Evolutionary conservation across 129 eudicot genomes (phyloP), one percentile per base, ranked within the genome.

Genomic region (Helichrysum umbraculigerum): DNA sequence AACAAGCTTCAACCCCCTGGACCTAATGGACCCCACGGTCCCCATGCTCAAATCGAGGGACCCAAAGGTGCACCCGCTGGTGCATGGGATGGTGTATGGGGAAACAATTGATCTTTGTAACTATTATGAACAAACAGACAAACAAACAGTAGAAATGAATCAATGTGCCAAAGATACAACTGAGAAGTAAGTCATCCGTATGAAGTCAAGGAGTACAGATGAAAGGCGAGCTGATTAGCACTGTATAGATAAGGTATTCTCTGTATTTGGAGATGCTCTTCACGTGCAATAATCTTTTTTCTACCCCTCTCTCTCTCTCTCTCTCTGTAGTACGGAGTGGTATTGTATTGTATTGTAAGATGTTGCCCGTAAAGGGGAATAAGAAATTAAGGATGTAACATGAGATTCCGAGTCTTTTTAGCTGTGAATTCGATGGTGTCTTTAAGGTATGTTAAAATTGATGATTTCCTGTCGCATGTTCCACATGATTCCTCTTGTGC

Each of bases 61-160:
- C 96, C 93, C 3, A 94, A 94, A 83, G 90, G 84, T 76, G 93
- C 90, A 33, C 89, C 96, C 1, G 76, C 86, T 77, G 96, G 96
- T 77, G 85, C 72, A 7, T 94, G 97, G 97, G 97, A 94, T 41
- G 86, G 85, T 30, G 96, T 93, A 8, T 93, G 98, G 98, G 98
- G 92, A 62, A 78, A 78, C 74, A 77, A 85, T 60, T 70, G 72
- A 72, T 67, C 60, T 52, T n/a, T 16, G 28, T 44, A 52, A 68
- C 37, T 51, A 28, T n/a, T 34, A 28, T 16, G 11, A 33, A 19
- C 73, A 73, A 73, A 50, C 20, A 58, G 21, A 44, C 76, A 71
- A 79, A 56, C 72, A 65, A 56, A 66, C 16, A 10, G 73, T 67
- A 67, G 71, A 57, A 73, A 39, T 50, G 74, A 65, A 41, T 32